A percentile compares a stretch with the other conserved stretches of the same genome.
Evolutionary conservation across 345 rosid species (phyloP).

Genomic region (Turritis glabra): DNA sequence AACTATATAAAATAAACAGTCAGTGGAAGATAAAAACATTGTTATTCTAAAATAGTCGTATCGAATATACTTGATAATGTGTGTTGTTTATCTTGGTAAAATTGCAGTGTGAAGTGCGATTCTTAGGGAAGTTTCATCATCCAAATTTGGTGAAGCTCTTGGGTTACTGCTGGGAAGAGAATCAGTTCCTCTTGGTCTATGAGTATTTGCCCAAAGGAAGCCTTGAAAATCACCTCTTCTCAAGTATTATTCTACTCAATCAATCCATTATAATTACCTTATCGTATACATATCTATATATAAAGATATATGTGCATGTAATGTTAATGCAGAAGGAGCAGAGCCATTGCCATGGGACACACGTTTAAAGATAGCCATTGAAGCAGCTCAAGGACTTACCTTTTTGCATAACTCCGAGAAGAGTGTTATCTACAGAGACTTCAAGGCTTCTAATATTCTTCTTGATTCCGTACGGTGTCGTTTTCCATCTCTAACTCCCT

Average conservation of each 20-base stretch:
- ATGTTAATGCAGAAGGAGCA: constrained; percentile 44
- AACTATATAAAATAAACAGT: not conserved
- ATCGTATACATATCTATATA: not conserved
- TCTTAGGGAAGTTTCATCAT: constrained; percentile 78
- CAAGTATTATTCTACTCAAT: constrained; percentile 45
- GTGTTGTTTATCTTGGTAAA: constrained; percentile 9
- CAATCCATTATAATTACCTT: not conserved
- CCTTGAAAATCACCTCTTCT: constrained; percentile 76
- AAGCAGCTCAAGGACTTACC: constrained; percentile 75
- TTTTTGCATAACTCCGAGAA: constrained; percentile 78
- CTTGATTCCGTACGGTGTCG: constrained; percentile 56
- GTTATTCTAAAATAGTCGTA: not conserved
- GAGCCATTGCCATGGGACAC: constrained; percentile 68
- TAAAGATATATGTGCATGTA: not conserved
- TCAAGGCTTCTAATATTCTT: constrained; percentile 82
- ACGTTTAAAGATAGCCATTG: constrained; percentile 68
- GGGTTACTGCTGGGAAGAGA: constrained; percentile 85
- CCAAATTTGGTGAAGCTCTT: constrained; percentile 79
- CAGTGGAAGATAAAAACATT: not conserved
- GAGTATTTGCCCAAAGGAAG: constrained; percentile 76
- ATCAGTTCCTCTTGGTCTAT: constrained; percentile 68
- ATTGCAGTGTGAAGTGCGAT: constrained; percentile 74
- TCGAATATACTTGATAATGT: not conserved
- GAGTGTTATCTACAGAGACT: constrained; percentile 84
- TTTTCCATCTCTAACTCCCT: not conserved